Conservation (phyloP, 371 early-diverging fungal genomes). For the Rhizopus sp. region DNA sequence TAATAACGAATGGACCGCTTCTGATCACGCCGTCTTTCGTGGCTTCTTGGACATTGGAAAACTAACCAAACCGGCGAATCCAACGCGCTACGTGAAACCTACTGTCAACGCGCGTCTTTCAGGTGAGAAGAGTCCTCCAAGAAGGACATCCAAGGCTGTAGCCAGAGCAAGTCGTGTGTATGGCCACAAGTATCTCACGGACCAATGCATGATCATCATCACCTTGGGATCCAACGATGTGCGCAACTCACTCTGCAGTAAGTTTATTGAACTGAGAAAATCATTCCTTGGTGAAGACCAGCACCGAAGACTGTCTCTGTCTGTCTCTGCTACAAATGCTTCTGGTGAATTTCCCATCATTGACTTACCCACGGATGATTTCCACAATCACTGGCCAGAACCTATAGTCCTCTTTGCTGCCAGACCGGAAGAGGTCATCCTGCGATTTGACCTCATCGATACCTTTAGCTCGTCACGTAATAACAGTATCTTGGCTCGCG, state of each 20-base stretch:
- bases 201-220: conserved; percentile 65
- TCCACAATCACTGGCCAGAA: conserved; percentile 46
- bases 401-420: conserved; percentile 60
- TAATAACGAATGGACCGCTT: conserved; percentile 63
- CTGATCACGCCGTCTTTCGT: conserved; percentile 70
- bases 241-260: conserved; percentile 44
- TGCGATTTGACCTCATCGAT: conserved; percentile 69
- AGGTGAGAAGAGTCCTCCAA: conserved; percentile 5
- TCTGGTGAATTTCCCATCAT: conserved; percentile 64
- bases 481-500: conserved; percentile 58
- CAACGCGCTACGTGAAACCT: conserved; percentile 7
- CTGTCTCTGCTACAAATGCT: conserved; percentile 62
- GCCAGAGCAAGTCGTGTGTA: conserved; percentile 53
- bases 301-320: conserved; percentile 54
- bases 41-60: conserved; percentile 58
- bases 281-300: conserved; percentile 32
- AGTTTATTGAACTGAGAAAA: conserved; percentile 26
- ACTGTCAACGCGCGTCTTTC: conserved; percentile 9
- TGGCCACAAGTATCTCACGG: conserved; percentile 70
- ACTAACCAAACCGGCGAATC: conserved; percentile 42
- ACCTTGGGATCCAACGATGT: conserved; percentile 72
- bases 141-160: conserved; percentile 22
- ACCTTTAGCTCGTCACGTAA: conserved; percentile 54
- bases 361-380: conserved; percentile 56
- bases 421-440: conserved; percentile 55